Evolutionary conservation across 2,329 filamentous ascomycete species (phyloP).

Genomic region (Epichloe festucae): DNA sequence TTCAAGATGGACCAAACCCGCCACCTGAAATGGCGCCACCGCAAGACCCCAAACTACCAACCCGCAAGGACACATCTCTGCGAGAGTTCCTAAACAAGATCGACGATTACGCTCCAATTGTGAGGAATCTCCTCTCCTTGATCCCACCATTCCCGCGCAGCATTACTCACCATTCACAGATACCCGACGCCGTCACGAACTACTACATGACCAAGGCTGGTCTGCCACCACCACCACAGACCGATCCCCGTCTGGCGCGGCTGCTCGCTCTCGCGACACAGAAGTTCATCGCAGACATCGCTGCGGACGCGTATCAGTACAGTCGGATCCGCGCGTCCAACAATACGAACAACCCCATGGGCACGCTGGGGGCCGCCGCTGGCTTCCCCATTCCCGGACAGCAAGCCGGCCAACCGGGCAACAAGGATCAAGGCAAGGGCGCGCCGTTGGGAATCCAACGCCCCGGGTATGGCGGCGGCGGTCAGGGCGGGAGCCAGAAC

Average conservation of each 20-base stretch:
- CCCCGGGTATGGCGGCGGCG: constrained; percentile 74
- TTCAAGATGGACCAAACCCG: constrained; percentile 7
- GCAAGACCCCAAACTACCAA: constrained; percentile 52
- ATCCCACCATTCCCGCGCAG: background rate
- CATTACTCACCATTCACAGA: constrained; percentile 38
- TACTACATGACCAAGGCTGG: constrained; percentile 97
- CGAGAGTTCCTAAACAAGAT: constrained; percentile 92
- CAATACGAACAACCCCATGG: constrained; percentile 83
- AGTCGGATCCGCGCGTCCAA: constrained; percentile 83
- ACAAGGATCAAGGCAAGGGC: constrained; percentile 43
- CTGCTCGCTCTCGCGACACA: constrained; percentile 95
- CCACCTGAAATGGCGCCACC: constrained; percentile 32
- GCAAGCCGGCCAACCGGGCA: constrained; percentile 40
- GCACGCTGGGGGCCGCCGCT: constrained; percentile 63
- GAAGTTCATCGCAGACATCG: constrained; percentile 96
- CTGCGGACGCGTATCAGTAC: constrained; percentile 96
- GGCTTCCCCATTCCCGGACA: constrained; percentile 56
- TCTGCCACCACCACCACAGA: constrained; percentile 82
- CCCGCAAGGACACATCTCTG: constrained; percentile 82
- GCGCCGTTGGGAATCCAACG: constrained; percentile 61
- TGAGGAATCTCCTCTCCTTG: constrained; percentile 31
- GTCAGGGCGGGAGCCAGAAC: constrained; percentile 77
- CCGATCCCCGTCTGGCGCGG: constrained; percentile 78
- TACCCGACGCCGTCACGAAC: constrained; percentile 92
- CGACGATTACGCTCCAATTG: constrained; percentile 96